Evolutionary conservation across 768 basidiomycete species (phyloP).

Genomic region (Suillus subaureus): DNA sequence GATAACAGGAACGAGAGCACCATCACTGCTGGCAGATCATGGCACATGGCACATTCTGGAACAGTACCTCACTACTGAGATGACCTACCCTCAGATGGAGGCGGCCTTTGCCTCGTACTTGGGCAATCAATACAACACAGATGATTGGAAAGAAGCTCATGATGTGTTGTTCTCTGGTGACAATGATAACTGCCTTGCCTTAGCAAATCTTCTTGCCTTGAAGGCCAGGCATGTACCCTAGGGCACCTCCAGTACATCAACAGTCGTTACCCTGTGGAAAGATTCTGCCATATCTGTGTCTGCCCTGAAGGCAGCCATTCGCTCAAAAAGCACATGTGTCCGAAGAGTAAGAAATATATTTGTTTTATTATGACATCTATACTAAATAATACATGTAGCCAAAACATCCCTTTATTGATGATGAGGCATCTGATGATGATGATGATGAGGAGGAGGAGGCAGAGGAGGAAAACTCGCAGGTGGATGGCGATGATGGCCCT

Average conservation of each 20-base stretch:
- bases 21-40: neutral
- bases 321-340: neutral
- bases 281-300: neutral
- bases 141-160: neutral
- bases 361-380: neutral
- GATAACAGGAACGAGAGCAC: neutral
- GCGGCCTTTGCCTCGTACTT: neutral
- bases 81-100: conserved; percentile 1
- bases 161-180: neutral
- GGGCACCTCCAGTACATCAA: neutral
- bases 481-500: neutral
- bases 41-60: neutral
- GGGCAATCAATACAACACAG: neutral
- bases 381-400: neutral
- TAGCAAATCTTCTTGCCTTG: neutral
- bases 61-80: neutral
- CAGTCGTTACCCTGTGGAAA: neutral
- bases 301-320: neutral
- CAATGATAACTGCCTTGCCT: neutral
- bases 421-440: neutral
- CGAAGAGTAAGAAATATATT: neutral
- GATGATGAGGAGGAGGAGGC: neutral
- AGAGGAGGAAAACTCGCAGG: neutral
- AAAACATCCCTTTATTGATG: neutral
- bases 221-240: neutral